phyloP scores from a whole-genome alignment of 331 rosid genomes.

The Prunus yedoensis region DNA sequence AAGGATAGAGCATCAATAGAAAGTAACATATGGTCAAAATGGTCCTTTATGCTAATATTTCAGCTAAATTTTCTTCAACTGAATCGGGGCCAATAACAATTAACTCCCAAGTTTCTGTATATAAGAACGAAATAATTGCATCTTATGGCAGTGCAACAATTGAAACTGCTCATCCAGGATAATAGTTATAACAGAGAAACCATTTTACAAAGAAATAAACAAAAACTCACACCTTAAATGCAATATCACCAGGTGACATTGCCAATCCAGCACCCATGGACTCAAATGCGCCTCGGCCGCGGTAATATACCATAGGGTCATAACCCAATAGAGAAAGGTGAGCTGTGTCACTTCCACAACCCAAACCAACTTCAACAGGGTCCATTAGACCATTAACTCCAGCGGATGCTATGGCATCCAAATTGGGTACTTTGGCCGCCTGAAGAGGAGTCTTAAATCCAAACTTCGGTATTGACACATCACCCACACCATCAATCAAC shows the following conservation, averaged over 20 bases:
- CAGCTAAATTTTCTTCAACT: neutral
- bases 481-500: slow-evolving; percentile 91
- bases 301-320: slow-evolving; percentile 84
- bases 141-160: neutral
- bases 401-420: slow-evolving; percentile 89
- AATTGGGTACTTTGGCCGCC: slow-evolving; percentile 70
- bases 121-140: neutral
- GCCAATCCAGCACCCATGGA: slow-evolving; percentile 99
- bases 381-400: slow-evolving; percentile 95
- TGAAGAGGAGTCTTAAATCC: slow-evolving; percentile 86
- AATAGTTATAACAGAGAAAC: neutral
- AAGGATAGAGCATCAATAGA: slow-evolving; percentile 10
- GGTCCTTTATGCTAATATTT: neutral
- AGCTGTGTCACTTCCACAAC: slow-evolving; percentile 97
- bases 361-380: slow-evolving; percentile 97
- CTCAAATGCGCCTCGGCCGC: slow-evolving; percentile 95
- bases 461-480: slow-evolving; percentile 80
- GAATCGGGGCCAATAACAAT: neutral
- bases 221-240: slow-evolving; percentile 75
- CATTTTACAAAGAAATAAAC: slow-evolving; percentile 1
- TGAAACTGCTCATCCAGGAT: slow-evolving; percentile 2
- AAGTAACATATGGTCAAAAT: neutral
- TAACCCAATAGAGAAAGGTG: slow-evolving; percentile 95
- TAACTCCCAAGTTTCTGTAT: neutral
- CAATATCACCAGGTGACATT: slow-evolving; percentile 98